A percentile compares a stretch with the other conserved stretches of the same genome.
Conservation (phyloP, 257 asterid species). For the Verbena officinalis region DNA sequence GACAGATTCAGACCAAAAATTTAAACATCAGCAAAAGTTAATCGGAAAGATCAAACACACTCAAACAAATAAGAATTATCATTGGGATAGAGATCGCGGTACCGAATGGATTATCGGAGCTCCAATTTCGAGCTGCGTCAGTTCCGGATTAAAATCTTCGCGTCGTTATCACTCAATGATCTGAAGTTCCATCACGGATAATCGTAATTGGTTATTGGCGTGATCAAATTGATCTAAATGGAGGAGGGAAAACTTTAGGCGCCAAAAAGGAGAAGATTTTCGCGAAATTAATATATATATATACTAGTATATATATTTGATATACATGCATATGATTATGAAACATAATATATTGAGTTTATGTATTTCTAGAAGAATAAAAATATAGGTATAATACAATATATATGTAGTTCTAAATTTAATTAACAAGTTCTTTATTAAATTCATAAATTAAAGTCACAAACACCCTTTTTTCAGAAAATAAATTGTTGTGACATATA, state of each 20-base stretch:
- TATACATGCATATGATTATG: too few relatives aligned
- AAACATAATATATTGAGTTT: too few relatives aligned
- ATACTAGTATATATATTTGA: too few relatives aligned
- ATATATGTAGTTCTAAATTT: too few relatives aligned
- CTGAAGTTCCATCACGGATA: constrained; percentile 10
- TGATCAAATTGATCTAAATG: constrained; percentile 10
- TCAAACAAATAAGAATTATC: background rate
- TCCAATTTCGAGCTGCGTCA: constrained; percentile 32
- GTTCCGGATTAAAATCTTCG: constrained; percentile 41
- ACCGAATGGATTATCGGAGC: constrained; percentile 41
- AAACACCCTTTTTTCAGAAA: too few relatives aligned
- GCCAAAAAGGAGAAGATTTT: constrained; percentile 23
- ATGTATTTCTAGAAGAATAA: too few relatives aligned
- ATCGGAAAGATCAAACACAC: background rate
- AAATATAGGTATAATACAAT: too few relatives aligned
- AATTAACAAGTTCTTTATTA: too few relatives aligned
- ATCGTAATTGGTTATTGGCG: constrained; percentile 36
- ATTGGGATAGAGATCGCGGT: constrained; percentile 11
- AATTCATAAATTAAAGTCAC: too few relatives aligned
- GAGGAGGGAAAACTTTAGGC: constrained; percentile 25
- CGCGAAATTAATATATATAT: too few relatives aligned
- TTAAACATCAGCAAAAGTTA: background rate
- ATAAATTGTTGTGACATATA: too few relatives aligned
- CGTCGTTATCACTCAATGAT: constrained; percentile 24
- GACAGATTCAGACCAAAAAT: background rate